phyloP scores from a whole-genome alignment of 129 eudicot species.

The Silybum marianum region DNA sequence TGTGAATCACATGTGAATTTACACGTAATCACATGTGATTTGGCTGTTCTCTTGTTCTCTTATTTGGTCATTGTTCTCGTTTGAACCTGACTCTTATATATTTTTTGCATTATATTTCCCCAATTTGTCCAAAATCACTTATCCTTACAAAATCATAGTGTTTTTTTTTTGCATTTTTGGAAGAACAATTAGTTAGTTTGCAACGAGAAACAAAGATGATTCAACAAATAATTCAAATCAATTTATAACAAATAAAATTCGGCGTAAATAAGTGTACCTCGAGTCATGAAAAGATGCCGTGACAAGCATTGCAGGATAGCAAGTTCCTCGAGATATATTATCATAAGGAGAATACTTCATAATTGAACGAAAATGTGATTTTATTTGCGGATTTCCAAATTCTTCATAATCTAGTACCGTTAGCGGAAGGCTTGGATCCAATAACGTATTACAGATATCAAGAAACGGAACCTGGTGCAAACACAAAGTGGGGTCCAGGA shows the following conservation, averaged over 20 bases:
- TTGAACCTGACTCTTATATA: neutral
- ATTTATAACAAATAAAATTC: neutral
- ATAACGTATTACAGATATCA: slow-evolving; percentile 78
- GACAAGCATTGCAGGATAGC: slow-evolving; percentile 83
- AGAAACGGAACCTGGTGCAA: slow-evolving; percentile 77
- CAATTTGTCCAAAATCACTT: too few relatives aligned
- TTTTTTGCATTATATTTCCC: neutral
- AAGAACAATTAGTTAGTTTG: neutral
- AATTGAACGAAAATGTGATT: slow-evolving; percentile 53
- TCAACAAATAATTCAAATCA: neutral
- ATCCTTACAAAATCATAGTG: too few relatives aligned
- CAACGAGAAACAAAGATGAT: neutral
- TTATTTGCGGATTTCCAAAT: slow-evolving; percentile 76
- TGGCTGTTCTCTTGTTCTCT: neutral
- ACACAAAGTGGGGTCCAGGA: neutral
- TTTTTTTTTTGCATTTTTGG: neutral
- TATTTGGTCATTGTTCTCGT: neutral
- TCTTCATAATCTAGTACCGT: slow-evolving; percentile 90
- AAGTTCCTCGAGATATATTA: slow-evolving; percentile 52
- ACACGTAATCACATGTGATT: neutral
- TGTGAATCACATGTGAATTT: too few relatives aligned
- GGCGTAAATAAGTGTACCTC: slow-evolving; percentile 44
- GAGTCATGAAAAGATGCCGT: slow-evolving; percentile 76
- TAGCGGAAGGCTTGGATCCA: slow-evolving; percentile 82
- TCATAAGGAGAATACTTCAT: slow-evolving; percentile 87